Evolutionary conservation across 129 eudicot species (phyloP), one percentile per base, ranked within the genome.

Genomic region (Calendula officinalis): DNA sequence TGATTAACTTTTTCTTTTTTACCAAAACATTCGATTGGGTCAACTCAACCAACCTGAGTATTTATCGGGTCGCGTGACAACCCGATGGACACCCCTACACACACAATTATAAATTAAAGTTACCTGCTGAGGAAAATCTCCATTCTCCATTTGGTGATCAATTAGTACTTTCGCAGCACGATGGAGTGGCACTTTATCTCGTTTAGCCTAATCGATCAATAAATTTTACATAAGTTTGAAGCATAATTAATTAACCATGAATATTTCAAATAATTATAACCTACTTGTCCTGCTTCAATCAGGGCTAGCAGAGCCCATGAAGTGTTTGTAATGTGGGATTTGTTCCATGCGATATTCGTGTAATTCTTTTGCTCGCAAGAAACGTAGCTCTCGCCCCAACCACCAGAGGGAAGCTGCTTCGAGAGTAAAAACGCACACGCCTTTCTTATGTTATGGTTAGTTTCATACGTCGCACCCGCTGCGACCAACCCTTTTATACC

Each of bases 231-330:
- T 39, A 57, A 41, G 14, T 45, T 48, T 16, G 56, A 66, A 47
- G 56, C 41, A 6, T 35, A 50, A 47, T 35, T 33, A 67, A 56
- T 14, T 8, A 48, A 40, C 16, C 41, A 49, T 46, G 16, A 58
- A 13, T 47, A 33, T 58, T 4, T 22, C 10, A 49, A 13, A 22
- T 22, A 22, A 52, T 6, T 34, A 3, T 42, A 5, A 53, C 42
- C 5, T 78, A 90, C 97, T 82, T 90, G 95, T 5, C 76, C 82
- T n/a, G 87, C 95, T 60, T 77, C 86, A 46, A 90, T 77, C 13
- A 90, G 89, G 54, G 83, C 78, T 61, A 90, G 62, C 83, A 90
- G 66, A 69, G 95, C 97, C 97, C 95, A 86, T 52, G 75, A 85
- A 8, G 91, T 90, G 72, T 60, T 83, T 74, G 70, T 78, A 14